Evolutionary conservation across 148 eudicot genomes (phyloP).

Genomic region (Arctostaphylos glauca): DNA sequence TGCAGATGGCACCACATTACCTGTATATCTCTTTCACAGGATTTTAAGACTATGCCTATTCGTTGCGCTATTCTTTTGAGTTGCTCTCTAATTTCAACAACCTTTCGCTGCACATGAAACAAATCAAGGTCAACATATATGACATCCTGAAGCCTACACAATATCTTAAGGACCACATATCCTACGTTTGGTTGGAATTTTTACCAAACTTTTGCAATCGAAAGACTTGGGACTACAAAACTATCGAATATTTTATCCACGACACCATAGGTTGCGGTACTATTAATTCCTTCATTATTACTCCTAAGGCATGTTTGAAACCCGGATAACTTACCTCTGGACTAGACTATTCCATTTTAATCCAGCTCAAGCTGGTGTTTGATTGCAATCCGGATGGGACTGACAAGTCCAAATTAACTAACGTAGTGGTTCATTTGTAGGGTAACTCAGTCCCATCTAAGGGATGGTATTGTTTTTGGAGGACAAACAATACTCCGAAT

Average conservation of each 20-base stretch:
- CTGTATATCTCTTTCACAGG: conserved; percentile 82
- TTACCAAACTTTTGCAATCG: background rate
- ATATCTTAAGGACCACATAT: background rate
- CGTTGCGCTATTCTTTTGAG: conserved; percentile 79
- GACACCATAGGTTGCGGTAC: background rate
- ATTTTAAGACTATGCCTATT: conserved; percentile 68
- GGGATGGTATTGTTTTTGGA: too few relatives aligned
- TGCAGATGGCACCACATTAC: conserved; percentile 30
- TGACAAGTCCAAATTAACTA: too few relatives aligned
- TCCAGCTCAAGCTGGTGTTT: too few relatives aligned
- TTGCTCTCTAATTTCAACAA: conserved; percentile 77
- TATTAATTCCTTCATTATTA: too few relatives aligned
- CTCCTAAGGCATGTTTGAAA: too few relatives aligned
- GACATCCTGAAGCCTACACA: background rate
- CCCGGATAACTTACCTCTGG: too few relatives aligned
- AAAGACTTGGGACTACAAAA: background rate
- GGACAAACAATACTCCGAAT: too few relatives aligned
- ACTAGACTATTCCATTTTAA: too few relatives aligned
- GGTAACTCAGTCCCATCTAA: too few relatives aligned
- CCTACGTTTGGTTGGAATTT: background rate
- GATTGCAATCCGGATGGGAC: too few relatives aligned
- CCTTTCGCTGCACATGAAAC: conserved; percentile 64
- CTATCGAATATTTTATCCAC: background rate
- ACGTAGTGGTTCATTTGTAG: too few relatives aligned
- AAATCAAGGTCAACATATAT: conserved; percentile 13